Evolutionary conservation across 116 monocot genomes (phyloP), one percentile per base, ranked within the genome.

Genomic region (Posidonia oceanica): DNA sequence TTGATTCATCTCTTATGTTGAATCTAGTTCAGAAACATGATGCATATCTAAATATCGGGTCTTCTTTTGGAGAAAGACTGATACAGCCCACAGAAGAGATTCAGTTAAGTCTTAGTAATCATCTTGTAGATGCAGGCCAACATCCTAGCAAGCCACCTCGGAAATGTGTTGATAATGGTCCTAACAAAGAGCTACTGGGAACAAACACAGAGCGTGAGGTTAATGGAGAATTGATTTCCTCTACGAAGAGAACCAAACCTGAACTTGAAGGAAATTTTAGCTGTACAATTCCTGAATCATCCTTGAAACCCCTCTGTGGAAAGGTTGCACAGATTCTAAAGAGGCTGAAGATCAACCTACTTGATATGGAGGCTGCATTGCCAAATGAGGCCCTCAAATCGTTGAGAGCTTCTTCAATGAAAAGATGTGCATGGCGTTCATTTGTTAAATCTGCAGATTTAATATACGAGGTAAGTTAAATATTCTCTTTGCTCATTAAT

Each of bases 311-410:
- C 38, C 63, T 98, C 60, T 66, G 75, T 38, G 93, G 90, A 36
- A 90, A 79, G 75, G 74, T 74, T 65, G 79, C 78, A 67, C 78
- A 84, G 66, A 82, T 98, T 56, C 63, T 92, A 56, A 88, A 77
- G 69, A 77, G 61, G 67, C 71, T 93, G 44, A 98, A 98, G 76
- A 84, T 90, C 17, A 86, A 88, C 67, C 77, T 98, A 68, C 88
- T 98, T 74, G 98, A 98, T 54, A 90, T 98, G 79, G 98, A 98
- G 36, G 93, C 90, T 59, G 90, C 93, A 37, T 69, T 98, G 42
- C 78, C 93, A 66, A 81, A 75, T 15, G 90, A 98, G 72, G 82
- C 90, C 73, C 59, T 89, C 10, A 82, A 78, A 78, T 75, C 80
- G 66, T 80, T 76, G 58, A 85, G 63, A 59, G 77, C 78, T 67